Percentiles rank a stretch among this genome's conserved stretches.
Evolutionary conservation across 1,284 basidiomycete species (phyloP).

Genomic region (Ganoderma lingzhi): DNA sequence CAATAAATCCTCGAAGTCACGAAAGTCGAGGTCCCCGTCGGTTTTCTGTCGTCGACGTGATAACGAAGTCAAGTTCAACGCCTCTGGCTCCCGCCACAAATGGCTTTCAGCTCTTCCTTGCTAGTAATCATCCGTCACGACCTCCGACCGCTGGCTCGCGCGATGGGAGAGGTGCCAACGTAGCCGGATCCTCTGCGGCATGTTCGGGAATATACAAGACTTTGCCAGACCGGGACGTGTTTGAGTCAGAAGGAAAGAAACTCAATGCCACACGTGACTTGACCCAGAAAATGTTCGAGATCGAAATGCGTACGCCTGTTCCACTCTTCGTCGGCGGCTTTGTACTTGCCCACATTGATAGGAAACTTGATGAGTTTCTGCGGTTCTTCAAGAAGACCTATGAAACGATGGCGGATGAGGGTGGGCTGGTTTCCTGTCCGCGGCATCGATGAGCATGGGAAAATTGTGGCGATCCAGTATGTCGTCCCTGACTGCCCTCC

Average conservation of each 20-base stretch:
- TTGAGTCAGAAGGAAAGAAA: neutral
- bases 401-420: neutral
- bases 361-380: neutral
- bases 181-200: neutral
- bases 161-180: neutral
- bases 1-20: neutral
- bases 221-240: neutral
- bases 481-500: neutral
- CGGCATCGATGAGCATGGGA: neutral
- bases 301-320: neutral
- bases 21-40: neutral
- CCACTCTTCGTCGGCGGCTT: neutral
- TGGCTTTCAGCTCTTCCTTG: neutral
- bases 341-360: neutral
- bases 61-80: neutral
- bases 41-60: neutral
- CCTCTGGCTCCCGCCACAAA: neutral
- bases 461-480: neutral
- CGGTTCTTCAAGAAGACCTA: neutral
- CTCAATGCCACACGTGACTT: neutral
- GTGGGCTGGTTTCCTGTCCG: neutral
- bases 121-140: neutral
- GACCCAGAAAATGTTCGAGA: neutral
- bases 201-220: neutral
- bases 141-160: neutral